These are phyloP conservation scores for Hibiscus syriacus DNA, from an alignment of 345 rosid species.

Conservation along the genomic window DNA sequence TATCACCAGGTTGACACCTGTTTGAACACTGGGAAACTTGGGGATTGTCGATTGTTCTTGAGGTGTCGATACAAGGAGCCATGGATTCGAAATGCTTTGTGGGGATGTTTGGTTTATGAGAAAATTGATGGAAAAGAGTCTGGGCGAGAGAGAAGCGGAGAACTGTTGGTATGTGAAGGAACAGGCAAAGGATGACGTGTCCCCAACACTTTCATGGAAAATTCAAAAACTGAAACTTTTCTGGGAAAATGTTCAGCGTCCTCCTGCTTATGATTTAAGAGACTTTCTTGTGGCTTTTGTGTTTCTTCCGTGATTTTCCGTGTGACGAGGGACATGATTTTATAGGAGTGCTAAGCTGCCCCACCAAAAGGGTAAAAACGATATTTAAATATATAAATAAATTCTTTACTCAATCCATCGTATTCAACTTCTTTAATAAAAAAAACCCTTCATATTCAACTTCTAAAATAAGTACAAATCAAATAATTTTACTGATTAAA, in stretches of 20 bases:
- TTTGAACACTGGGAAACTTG: slow-evolving; percentile 38
- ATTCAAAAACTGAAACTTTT: neutral
- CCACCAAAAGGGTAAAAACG: neutral
- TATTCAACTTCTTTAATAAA: too few relatives aligned
- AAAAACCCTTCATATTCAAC: too few relatives aligned
- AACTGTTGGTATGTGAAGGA: slow-evolving; percentile 25
- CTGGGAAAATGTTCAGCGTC: too few relatives aligned
- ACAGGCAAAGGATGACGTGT: slow-evolving; percentile 21
- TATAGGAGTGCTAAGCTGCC: slow-evolving; percentile 9
- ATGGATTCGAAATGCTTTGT: too few relatives aligned
- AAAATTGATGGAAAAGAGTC: slow-evolving; percentile 5
- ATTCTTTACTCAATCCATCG: too few relatives aligned
- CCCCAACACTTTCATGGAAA: slow-evolving; percentile 13
- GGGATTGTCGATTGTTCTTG: slow-evolving; percentile 34
- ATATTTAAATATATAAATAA: neutral
- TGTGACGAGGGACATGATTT: too few relatives aligned
- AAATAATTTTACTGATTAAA: too few relatives aligned
- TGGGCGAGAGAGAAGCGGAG: slow-evolving; percentile 10
- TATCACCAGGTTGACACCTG: slow-evolving; percentile 34
- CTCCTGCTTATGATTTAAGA: too few relatives aligned
- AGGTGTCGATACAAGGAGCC: slow-evolving; percentile 70
- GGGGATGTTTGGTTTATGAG: slow-evolving; percentile 18
- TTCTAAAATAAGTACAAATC: too few relatives aligned
- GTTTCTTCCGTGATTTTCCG: too few relatives aligned
- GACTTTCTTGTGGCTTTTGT: neutral